A percentile compares a stretch with the other conserved stretches of the same genome.
These are phyloP conservation scores for Thermoascus crustaceus DNA, from an alignment of 2,329 filamentous ascomycete genomes.

Conservation along the genomic window DNA sequence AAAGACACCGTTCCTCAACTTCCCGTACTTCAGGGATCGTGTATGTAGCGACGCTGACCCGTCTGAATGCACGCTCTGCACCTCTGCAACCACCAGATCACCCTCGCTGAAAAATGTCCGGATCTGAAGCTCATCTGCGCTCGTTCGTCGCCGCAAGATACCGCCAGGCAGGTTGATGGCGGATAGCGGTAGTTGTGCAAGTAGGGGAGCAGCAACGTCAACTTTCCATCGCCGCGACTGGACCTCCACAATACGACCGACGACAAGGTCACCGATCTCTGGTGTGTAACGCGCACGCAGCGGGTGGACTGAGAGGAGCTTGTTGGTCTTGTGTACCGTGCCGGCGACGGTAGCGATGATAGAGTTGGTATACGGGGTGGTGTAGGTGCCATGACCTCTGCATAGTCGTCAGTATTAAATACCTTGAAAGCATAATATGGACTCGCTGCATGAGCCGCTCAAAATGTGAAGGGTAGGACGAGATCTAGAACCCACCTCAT, in stretches of 20 bases:
- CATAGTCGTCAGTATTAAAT: neutral
- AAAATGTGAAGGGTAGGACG: neutral
- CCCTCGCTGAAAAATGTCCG: slow-evolving; percentile 95
- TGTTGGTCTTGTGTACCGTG: slow-evolving; percentile 88
- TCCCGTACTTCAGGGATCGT: slow-evolving; percentile 84
- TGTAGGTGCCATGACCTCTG: slow-evolving; percentile 88
- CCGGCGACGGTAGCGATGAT: slow-evolving; percentile 90
- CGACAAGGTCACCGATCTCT: slow-evolving; percentile 91
- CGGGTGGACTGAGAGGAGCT: slow-evolving; percentile 83
- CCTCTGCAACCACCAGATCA: slow-evolving; percentile 87
- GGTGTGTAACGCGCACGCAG: slow-evolving; percentile 88
- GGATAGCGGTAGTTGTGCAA: slow-evolving; percentile 75
- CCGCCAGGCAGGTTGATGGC: slow-evolving; percentile 93
- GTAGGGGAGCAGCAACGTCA: slow-evolving; percentile 79
- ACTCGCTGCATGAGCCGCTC: neutral
- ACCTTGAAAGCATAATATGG: neutral
- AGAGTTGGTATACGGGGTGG: slow-evolving; percentile 49
- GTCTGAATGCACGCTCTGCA: slow-evolving; percentile 80
- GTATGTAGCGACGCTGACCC: slow-evolving; percentile 85
- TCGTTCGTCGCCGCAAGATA: slow-evolving; percentile 81
- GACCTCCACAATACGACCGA: slow-evolving; percentile 92
- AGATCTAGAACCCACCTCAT: slow-evolving; percentile 50
- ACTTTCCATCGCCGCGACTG: slow-evolving; percentile 90
- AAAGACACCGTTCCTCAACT: slow-evolving; percentile 88
- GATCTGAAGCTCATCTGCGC: slow-evolving; percentile 95